Base-by-base conservation (phyloP, 108 stramenopile species). In the Aurantiochytrium sp. region DNA sequence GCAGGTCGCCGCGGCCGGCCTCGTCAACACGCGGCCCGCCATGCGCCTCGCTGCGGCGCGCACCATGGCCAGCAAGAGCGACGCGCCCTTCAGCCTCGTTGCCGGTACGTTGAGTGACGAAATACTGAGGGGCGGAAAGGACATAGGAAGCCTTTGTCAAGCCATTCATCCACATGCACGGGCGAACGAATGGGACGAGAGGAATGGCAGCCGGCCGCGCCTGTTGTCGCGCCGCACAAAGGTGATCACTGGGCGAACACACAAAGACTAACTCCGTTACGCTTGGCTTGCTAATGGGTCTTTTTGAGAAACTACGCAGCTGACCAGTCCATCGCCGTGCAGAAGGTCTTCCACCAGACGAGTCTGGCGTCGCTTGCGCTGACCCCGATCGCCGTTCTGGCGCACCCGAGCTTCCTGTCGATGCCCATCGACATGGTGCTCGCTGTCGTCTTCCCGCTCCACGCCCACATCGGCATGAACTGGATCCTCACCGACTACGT, bases 381-480 rank as follows among this genome's bases (percentile, higher is more conserved):
- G 36, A 81, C 73, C 12, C 73, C 73, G 10, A 41, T 81, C 39
- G 73, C 73, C 45, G 39, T 81, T 24, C n/a, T 81, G 21, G 73
- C 45, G 42, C 27, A 34, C 59, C 73, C 73, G 1, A 48, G 42
- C 73, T 81, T 48, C 39, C 73, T 81, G 10, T 41, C 73, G n/a
- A 41, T 81, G 42, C 73, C 73, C 27, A 27, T 41, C 24, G 73
- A 81, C 45, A 48, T 81, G 6, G 42, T 48, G 10, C 45, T 81
- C 73, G 8, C 73, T 24, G 45, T 81, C 36, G 42, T 81, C 42
- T 81, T 81, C 45, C 73, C 73, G 27, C 42, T 81, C 73, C 73
- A 81, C 73, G 73, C 73, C 45, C 73, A 81, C 73, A 81, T 81
- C 24, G 73, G 73, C 39, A 81, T 81, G 36, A 81, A 81, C 73